phyloP scores from a whole-genome alignment of 768 basidiomycete species.

The Leccinum incarnatum region DNA sequence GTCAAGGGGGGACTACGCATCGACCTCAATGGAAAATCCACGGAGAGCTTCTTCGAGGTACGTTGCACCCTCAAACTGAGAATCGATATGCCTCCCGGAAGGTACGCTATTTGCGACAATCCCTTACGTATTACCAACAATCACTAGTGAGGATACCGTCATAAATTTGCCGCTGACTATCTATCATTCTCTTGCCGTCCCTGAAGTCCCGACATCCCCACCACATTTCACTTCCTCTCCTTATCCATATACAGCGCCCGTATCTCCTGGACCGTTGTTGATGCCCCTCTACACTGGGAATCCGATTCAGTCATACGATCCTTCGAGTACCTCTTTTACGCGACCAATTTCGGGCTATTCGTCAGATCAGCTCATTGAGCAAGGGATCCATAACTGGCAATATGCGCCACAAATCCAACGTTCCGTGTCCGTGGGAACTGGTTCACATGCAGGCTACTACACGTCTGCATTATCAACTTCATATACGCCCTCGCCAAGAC shows the following conservation, averaged over 20 bases:
- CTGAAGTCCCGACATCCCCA: slow-evolving; percentile 36
- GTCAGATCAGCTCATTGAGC: slow-evolving; percentile 5
- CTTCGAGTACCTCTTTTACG: slow-evolving; percentile 6
- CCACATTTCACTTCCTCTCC: slow-evolving; percentile 12
- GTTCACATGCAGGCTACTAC: slow-evolving; percentile 30
- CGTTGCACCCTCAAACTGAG: slow-evolving; percentile 59
- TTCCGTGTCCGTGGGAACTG: slow-evolving; percentile 51
- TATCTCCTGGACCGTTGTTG: slow-evolving; percentile 16
- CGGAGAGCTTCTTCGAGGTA: slow-evolving; percentile 67
- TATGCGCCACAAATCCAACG: slow-evolving; percentile 43
- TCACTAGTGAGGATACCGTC: slow-evolving; percentile 63
- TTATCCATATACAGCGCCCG: slow-evolving; percentile 19
- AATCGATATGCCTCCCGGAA: slow-evolving; percentile 64
- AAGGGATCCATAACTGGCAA: slow-evolving; percentile 19
- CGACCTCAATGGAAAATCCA: slow-evolving; percentile 44
- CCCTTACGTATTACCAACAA: slow-evolving; percentile 7
- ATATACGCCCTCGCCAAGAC: slow-evolving; percentile 19
- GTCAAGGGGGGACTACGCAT: slow-evolving; percentile 60
- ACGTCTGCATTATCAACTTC: slow-evolving; percentile 37
- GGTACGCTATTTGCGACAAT: slow-evolving; percentile 40
- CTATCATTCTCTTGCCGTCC: slow-evolving; percentile 60
- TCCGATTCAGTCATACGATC: slow-evolving; percentile 8
- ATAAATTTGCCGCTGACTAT: slow-evolving; percentile 63
- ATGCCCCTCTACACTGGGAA: slow-evolving; percentile 11
- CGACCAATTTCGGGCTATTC: slow-evolving; percentile 6